Evolutionary conservation across 2,329 filamentous ascomycete species (phyloP).

Genomic region (Coniochaeta sp.): DNA sequence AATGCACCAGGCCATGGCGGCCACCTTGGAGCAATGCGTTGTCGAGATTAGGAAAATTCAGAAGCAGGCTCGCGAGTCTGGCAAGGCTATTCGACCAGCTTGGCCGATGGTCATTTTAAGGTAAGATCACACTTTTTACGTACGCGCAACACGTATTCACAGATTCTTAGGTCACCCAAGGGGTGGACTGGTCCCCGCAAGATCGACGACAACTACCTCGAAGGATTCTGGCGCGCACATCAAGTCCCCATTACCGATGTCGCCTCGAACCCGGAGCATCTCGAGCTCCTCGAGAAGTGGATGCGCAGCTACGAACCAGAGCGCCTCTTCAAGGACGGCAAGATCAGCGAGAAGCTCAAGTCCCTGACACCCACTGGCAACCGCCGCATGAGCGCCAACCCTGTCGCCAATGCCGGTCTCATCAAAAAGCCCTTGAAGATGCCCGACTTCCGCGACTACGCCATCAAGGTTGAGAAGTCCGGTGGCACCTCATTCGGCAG

Average conservation of each 20-base stretch:
- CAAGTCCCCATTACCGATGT: slow-evolving; percentile 72
- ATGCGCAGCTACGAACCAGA: slow-evolving; percentile 72
- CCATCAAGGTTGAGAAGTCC: slow-evolving; percentile 52
- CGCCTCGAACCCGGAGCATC: slow-evolving; percentile 54
- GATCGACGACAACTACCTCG: slow-evolving; percentile 61
- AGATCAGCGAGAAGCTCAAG: slow-evolving; percentile 54
- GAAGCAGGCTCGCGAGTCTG: slow-evolving; percentile 63
- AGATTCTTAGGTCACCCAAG: too few species aligned
- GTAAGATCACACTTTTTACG: too few species aligned
- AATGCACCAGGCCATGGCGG: slow-evolving; percentile 80
- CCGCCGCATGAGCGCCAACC: slow-evolving; percentile 70
- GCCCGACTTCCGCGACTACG: slow-evolving; percentile 64
- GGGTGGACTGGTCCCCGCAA: slow-evolving; percentile 73
- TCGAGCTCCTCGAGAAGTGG: slow-evolving; percentile 67
- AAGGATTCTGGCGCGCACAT: slow-evolving; percentile 73
- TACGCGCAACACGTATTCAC: too few species aligned
- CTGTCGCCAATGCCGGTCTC: slow-evolving; percentile 64
- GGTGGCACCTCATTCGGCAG: slow-evolving; percentile 51
- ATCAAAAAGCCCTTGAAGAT: slow-evolving; percentile 61
- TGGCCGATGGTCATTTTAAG: slow-evolving; percentile 78
- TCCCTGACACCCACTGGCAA: slow-evolving; percentile 58
- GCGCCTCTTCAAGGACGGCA: slow-evolving; percentile 59
- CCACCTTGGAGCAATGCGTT: slow-evolving; percentile 66
- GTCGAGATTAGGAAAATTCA: slow-evolving; percentile 62
- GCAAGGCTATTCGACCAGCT: slow-evolving; percentile 60